Base-by-base conservation (phyloP, 805 yeast species). In the Phaffomyces thermotolerans region DNA sequence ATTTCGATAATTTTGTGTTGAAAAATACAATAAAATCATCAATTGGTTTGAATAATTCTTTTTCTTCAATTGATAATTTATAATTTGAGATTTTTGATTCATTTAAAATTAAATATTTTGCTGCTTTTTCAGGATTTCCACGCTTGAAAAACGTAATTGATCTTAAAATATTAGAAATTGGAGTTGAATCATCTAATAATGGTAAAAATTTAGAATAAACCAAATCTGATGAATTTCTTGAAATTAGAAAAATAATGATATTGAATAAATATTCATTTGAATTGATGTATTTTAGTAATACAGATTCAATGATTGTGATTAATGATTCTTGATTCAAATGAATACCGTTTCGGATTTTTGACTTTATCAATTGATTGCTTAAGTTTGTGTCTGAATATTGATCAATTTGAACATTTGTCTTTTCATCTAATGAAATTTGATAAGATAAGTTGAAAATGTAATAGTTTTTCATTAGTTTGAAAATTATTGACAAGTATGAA, bases 1-100 rank as follows among this genome's bases (percentile, higher is more conserved):
- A 73, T 38, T 60, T 64, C 14, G 64, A 53, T 31, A 62, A 45
- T 6, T 68, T 59, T 2, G 56, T 40, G 8, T 62, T 57, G 36
- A 64, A 60, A 18, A 67, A 49, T 10, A 47, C 48, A 23, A 41
- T 22, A 57, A 47, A 47, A 25, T 53, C 56, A 40, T 54, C 41
- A 49, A 57, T 35, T 32, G 52, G 32, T 45, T 46, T 22, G 48
- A 62, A 22, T 23, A 59, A 42, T 5, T 52, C 39, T 17, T 44
- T 48, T 23, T 57, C 64, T 10, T 49, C 57, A 1, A 49, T 41
- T 0, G 56, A 36, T 4, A 61, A 30, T 10, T 46, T 34, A 48
- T 57, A 54, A 4, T 43, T 40, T 4, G 64, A 57, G 23, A 71
- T 62, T 7, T 49, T 42, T 12, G 59, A 54, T 13, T 64, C 56